Conservation (phyloP, 805 yeast species). For the Starmerella vaccinii region DNA sequence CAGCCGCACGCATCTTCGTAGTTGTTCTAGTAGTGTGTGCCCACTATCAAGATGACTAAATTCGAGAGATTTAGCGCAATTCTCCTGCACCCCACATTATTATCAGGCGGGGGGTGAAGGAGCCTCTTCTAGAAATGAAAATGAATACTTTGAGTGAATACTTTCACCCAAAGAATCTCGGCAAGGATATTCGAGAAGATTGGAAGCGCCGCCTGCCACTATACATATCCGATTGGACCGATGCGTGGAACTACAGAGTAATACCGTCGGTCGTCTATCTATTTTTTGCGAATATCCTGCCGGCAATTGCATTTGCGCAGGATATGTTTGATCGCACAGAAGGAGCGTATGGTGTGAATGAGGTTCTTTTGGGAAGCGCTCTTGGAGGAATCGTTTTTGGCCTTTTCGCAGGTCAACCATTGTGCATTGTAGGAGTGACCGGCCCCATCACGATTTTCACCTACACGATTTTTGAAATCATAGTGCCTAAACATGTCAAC, state of each 20-base stretch:
- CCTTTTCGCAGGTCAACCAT: constrained; percentile 74
- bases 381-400: constrained; percentile 88
- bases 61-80: background rate
- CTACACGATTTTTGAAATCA: constrained; percentile 72
- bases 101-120: background rate
- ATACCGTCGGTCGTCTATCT: constrained; percentile 74
- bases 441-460: constrained; percentile 92
- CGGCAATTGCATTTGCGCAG: constrained; percentile 93
- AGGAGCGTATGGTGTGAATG: constrained; percentile 84
- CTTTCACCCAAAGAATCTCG: constrained; percentile 1
- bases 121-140: background rate
- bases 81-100: background rate
- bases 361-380: constrained; percentile 71
- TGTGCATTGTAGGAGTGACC: constrained; percentile 93
- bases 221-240: constrained; percentile 69
- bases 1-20: too few relatives aligned
- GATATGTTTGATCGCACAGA: constrained; percentile 92
- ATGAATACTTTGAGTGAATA: background rate
- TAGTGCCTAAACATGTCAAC: constrained; percentile 40
- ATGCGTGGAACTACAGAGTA: constrained; percentile 76
- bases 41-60: background rate
- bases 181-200: constrained; percentile 18
- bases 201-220: constrained; percentile 37
- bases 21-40: too few relatives aligned
- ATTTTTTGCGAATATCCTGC: constrained; percentile 79